Evolutionary conservation across 495 filamentous ascomycete genomes (phyloP).

Genomic region (Hyaloscypha bicolor): DNA sequence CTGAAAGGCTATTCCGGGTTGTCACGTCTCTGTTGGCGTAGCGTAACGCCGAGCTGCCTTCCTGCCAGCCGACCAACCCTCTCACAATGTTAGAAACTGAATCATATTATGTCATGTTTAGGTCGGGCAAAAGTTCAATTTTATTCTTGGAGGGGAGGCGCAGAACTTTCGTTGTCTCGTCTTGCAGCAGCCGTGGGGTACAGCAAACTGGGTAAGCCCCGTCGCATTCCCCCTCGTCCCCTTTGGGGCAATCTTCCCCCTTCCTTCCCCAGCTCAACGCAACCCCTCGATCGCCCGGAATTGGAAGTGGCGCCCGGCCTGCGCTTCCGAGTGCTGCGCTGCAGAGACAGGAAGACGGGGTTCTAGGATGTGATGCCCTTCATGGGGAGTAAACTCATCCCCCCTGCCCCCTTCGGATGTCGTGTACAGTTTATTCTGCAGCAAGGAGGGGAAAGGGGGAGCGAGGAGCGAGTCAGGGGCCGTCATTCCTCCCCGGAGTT

Average conservation of each 20-base stretch:
- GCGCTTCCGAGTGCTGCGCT: not conserved
- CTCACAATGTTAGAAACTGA: not conserved
- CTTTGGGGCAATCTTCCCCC: not conserved
- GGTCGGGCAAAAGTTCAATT: too few relatives aligned
- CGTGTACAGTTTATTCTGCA: not conserved
- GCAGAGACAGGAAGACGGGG: not conserved
- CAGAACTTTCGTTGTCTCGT: not conserved
- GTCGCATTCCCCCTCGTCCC: not conserved
- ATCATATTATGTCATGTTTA: not conserved
- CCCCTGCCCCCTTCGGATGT: not conserved
- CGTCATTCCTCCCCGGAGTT: not conserved
- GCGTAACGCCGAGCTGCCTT: not conserved
- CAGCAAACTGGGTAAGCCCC: not conserved
- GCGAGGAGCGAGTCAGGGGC: too few relatives aligned
- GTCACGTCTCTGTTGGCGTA: not conserved
- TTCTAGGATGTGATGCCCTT: too few relatives aligned
- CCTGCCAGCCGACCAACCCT: too few relatives aligned
- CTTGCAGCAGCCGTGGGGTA: conserved; percentile 5
- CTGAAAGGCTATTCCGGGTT: not conserved
- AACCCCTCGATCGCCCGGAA: not conserved
- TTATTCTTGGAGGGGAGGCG: conserved; percentile 5
- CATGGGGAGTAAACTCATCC: too few relatives aligned
- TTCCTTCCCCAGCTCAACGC: not conserved
- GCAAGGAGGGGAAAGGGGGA: too few relatives aligned
- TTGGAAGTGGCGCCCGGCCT: not conserved